A percentile compares a stretch with the other conserved stretches of the same genome.
Evolutionary conservation across 2,329 filamentous ascomycete genomes (phyloP).

Genomic region (Epichloe bromicola): DNA sequence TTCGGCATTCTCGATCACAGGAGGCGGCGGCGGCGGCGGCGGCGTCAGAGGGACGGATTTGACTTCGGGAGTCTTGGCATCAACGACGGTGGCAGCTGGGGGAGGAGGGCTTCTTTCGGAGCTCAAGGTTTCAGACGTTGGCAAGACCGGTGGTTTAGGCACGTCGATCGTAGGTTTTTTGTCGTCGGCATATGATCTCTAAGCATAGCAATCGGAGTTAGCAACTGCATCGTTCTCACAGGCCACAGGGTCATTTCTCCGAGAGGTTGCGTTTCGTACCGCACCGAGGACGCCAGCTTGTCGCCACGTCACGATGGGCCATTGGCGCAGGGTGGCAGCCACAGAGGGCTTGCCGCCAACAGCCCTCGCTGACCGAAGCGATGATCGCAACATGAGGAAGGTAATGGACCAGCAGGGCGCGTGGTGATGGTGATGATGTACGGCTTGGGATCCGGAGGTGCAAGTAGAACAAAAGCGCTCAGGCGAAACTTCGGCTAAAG

Average conservation of each 20-base stretch:
- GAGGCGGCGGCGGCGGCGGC: slow-evolving; percentile 13
- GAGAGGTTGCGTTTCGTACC: slow-evolving; percentile 14
- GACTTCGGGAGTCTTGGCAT: slow-evolving; percentile 10
- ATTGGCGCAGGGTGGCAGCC: slow-evolving; percentile 44
- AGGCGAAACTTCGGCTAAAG: slow-evolving; percentile 32
- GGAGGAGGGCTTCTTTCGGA: slow-evolving; percentile 31
- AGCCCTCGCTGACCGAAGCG: slow-evolving; percentile 50
- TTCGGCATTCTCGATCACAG: not conserved
- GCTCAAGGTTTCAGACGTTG: slow-evolving; percentile 39
- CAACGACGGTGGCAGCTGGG: slow-evolving; percentile 22
- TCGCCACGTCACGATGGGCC: slow-evolving; percentile 30
- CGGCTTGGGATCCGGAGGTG: slow-evolving; percentile 10
- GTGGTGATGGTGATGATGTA: slow-evolving; percentile 18
- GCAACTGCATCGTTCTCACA: not conserved
- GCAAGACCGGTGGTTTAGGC: slow-evolving; percentile 38
- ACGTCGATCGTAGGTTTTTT: slow-evolving; percentile 37
- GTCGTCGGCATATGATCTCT: slow-evolving; percentile 46
- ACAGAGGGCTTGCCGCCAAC: slow-evolving; percentile 41
- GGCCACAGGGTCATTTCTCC: not conserved
- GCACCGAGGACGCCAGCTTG: slow-evolving; percentile 18
- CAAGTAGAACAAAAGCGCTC: slow-evolving; percentile 27
- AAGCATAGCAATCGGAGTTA: not conserved
- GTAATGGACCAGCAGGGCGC: slow-evolving; percentile 29
- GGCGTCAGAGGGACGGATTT: slow-evolving; percentile 19
- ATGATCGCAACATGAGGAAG: slow-evolving; percentile 56